Base-by-base conservation (phyloP, 2,329 filamentous ascomycete genomes). In the Penicillium sp. region DNA sequence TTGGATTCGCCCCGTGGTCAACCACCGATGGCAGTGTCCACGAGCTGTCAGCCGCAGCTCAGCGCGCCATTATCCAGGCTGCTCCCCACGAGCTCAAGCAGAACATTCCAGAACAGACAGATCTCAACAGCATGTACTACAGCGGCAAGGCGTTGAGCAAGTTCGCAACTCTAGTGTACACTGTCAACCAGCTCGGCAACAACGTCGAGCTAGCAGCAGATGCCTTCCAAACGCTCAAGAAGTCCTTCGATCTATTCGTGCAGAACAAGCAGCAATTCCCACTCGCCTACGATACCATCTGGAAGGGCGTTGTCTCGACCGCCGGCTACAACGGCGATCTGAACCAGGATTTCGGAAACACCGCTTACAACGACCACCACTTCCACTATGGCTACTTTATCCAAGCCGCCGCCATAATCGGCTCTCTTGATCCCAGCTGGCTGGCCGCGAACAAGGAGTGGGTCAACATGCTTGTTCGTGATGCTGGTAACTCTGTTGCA, bases 111-210 rank as follows among this genome's bases (percentile, higher is more conserved):
- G 72, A 73, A 0, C 84, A 93, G 62, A 81, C 82, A 5, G 80
- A 93, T 55, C 73, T 87, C 32, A 80, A 91, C 64, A 95, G 88
- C 33, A 90, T 95, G 82, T 97, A 97, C 69, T 96, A 85, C 68
- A 87, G 86, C 58, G 93, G 93, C 59, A 97, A 91, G 75, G 85
- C 82, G 1, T 71, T 93, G 17, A 84, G 83, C 54, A 91, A 91
- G 64, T 90, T 88, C 66, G 87, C 85, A 1, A 74, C 75, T 15
- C 72, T 90, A 26, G 70, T 87, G 34, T 83, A 85, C 59, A 79
- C 82, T 0, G 75, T 83, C 37, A 74, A 82, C 52, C 78, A 85
- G 56, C 68, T 91, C 53, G 67, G 85, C 6, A 74, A 75, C 10
- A 79, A 88, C 57, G 66, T 70, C 32, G 70, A 69, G 2, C 64